These are phyloP conservation scores for Cryphonectria parasitica DNA, from an alignment of 2,329 filamentous ascomycete species.

Conservation along the genomic window DNA sequence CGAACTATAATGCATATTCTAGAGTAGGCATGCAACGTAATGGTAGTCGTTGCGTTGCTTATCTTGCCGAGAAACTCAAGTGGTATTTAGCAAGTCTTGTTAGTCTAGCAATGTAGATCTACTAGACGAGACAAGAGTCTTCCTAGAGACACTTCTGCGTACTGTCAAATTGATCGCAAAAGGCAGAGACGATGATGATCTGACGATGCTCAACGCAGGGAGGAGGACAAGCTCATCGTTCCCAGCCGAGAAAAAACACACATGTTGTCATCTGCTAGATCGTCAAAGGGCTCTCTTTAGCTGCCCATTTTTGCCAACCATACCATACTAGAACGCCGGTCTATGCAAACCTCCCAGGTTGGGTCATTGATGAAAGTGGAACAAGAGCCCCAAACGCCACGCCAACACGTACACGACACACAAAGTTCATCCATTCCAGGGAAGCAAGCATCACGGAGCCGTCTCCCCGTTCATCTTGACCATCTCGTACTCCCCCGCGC, in stretches of 20 bases:
- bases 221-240: not conserved
- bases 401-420: not conserved
- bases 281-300: not conserved
- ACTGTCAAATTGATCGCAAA: too few species aligned
- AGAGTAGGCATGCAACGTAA: not conserved
- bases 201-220: not conserved
- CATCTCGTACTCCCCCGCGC: slow-evolving; percentile 69
- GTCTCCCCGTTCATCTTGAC: slow-evolving; percentile 50
- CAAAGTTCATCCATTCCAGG: not conserved
- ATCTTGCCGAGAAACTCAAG: too few species aligned
- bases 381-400: not conserved
- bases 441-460: not conserved
- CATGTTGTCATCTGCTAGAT: not conserved
- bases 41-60: not conserved
- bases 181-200: too few species aligned
- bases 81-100: too few species aligned
- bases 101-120: too few species aligned
- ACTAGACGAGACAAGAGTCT: too few species aligned
- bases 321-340: slow-evolving; percentile 3
- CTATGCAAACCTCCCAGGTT: slow-evolving; percentile 5
- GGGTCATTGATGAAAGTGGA: not conserved
- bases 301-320: not conserved
- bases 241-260: not conserved
- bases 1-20: not conserved
- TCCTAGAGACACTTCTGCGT: too few species aligned